These are phyloP conservation scores for Takashimella koratensis DNA, from an alignment of 1,284 basidiomycete genomes.

Conservation along the genomic window DNA sequence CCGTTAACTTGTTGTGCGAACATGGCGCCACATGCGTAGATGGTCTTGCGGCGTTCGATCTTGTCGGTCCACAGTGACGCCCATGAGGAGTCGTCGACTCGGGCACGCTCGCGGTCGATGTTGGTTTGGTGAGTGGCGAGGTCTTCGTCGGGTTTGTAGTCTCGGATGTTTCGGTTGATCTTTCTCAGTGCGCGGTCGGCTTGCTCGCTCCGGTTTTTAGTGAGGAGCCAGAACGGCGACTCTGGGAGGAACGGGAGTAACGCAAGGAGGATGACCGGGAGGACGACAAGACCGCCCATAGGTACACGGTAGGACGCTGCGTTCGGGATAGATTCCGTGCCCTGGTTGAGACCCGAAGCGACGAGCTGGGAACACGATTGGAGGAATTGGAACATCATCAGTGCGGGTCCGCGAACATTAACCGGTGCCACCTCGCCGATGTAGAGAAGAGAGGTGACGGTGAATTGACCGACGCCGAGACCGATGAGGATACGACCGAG, in stretches of 20 bases:
- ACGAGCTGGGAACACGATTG: no score
- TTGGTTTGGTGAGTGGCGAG: neutral
- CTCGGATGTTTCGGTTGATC: neutral
- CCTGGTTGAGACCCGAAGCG: no score
- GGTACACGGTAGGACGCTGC: no score
- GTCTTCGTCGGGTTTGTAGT: neutral
- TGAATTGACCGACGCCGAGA: conserved; percentile 1
- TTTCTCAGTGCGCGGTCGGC: neutral
- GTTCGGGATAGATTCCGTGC: no score
- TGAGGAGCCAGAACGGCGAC: conserved; percentile 3
- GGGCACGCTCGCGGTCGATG: neutral
- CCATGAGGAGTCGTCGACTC: no score
- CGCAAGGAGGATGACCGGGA: no score
- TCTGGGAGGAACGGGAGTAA: conserved; percentile 8
- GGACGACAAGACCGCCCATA: no score
- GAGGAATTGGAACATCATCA: neutral
- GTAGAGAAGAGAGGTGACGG: neutral
- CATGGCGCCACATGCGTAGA: neutral
- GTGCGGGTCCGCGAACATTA: neutral
- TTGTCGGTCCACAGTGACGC: neutral
- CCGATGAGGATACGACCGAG: conserved; percentile 3
- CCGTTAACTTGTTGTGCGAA: no score
- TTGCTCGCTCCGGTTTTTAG: conserved; percentile 1
- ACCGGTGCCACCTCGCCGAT: conserved; percentile 1
- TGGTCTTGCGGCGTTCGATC: conserved; percentile 1